These are phyloP conservation scores for Hymenoscyphus occultus DNA, from an alignment of 2,329 filamentous ascomycete genomes.

Conservation along the genomic window DNA sequence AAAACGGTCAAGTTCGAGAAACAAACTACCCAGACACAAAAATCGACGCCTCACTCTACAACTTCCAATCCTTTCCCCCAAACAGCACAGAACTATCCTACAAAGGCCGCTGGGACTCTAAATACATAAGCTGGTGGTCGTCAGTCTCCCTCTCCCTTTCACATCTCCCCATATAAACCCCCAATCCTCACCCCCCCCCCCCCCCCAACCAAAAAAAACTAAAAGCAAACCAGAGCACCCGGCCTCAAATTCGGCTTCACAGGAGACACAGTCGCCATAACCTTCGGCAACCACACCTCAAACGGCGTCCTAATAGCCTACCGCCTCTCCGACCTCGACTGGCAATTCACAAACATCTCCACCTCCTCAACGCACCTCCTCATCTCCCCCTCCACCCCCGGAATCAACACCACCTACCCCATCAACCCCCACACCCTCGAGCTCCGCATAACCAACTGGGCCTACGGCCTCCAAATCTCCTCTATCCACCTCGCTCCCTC, in stretches of 20 bases:
- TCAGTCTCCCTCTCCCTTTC: constrained; percentile 36
- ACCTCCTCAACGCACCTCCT: constrained; percentile 54
- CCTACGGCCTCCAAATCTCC: constrained; percentile 55
- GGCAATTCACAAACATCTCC: constrained; percentile 60
- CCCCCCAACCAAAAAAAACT: not conserved
- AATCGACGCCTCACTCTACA: constrained; percentile 37
- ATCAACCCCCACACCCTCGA: constrained; percentile 51
- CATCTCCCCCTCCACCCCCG: constrained; percentile 45
- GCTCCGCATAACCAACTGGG: constrained; percentile 60
- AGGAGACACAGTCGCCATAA: constrained; percentile 26
- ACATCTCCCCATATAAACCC: not conserved
- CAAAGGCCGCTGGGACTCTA: constrained; percentile 61
- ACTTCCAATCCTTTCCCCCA: constrained; percentile 49
- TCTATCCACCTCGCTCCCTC: constrained; percentile 48
- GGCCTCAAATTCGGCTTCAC: constrained; percentile 31
- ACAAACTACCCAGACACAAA: constrained; percentile 43
- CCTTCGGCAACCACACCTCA: constrained; percentile 32
- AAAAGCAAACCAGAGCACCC: constrained; percentile 37
- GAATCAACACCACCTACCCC: constrained; percentile 43
- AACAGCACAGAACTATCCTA: constrained; percentile 55
- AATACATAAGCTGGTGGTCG: constrained; percentile 60
- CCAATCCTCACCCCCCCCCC: not conserved
- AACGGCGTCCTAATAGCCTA: constrained; percentile 51
- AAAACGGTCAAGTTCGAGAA: constrained; percentile 39
- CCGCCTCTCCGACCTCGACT: constrained; percentile 56